phyloP scores from a whole-genome alignment of 441 rosid species.

The Brassica balearica region DNA sequence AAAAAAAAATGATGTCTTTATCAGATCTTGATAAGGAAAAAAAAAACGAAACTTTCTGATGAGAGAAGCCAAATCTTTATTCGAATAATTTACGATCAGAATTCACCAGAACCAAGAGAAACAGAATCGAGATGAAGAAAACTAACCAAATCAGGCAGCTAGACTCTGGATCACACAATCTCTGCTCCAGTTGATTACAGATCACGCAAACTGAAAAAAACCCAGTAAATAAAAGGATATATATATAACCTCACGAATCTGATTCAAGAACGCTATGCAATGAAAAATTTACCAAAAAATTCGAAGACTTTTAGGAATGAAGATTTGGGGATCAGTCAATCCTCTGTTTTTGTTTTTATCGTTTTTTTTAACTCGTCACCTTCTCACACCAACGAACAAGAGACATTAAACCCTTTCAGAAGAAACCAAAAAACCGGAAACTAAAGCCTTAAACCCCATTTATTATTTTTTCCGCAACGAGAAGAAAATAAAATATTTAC shows the following conservation, averaged over 20 bases:
- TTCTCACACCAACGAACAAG: conserved; percentile 15
- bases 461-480: not conserved
- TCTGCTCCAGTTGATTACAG: conserved; percentile 22
- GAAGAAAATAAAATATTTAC: conserved; percentile 40
- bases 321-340: not conserved
- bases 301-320: conserved; percentile 1
- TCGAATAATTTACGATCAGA: conserved; percentile 6
- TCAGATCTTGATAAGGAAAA: conserved; percentile 45
- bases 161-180: conserved; percentile 25
- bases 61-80: not conserved
- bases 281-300: conserved; percentile 11
- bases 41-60: conserved; percentile 27
- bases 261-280: conserved; percentile 1
- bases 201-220: conserved; percentile 23
- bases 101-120: conserved; percentile 16
- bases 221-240: no score
- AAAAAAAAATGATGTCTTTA: conserved; percentile 14
- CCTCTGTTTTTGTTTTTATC: not conserved
- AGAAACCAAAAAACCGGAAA: conserved; percentile 52
- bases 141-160: not conserved
- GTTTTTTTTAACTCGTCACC: not conserved
- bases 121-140: not conserved
- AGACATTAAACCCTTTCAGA: conserved; percentile 42
- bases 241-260: not conserved
- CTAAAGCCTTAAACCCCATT: conserved; percentile 64